Evolutionary conservation across 257 asterid genomes (phyloP).

Genomic region (Lycium barbarum): DNA sequence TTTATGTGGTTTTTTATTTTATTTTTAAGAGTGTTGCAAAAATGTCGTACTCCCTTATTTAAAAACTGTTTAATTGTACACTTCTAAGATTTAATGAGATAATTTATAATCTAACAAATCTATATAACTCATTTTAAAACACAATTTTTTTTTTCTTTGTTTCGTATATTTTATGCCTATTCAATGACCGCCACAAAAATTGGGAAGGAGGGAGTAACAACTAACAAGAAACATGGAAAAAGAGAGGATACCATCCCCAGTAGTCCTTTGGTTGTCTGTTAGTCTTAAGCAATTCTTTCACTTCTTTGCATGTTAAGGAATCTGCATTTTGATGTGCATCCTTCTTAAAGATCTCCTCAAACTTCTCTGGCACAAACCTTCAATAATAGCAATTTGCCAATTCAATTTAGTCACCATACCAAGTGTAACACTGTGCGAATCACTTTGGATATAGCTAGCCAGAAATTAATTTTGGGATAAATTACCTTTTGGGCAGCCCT

Average conservation of each 20-base stretch:
- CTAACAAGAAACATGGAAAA: neutral
- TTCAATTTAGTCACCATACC: neutral
- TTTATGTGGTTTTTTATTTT: too few species aligned
- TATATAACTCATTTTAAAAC: neutral
- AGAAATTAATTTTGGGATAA: too few species aligned
- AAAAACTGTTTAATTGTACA: too few species aligned
- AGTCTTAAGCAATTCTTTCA: conserved; percentile 56
- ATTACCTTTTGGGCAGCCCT: too few species aligned
- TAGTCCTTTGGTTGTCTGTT: conserved; percentile 79
- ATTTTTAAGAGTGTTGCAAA: too few species aligned
- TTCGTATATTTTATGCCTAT: neutral
- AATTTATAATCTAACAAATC: too few species aligned
- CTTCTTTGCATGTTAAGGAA: conserved; percentile 65
- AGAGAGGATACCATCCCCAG: conserved; percentile 66
- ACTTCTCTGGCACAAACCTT: conserved; percentile 73
- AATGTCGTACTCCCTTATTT: too few species aligned
- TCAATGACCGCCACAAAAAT: neutral
- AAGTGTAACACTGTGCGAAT: neutral
- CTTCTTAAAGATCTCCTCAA: conserved; percentile 70
- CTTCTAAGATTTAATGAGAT: too few species aligned
- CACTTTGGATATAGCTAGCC: neutral
- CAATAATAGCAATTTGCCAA: neutral
- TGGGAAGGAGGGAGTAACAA: neutral
- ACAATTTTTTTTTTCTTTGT: neutral
- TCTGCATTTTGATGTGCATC: conserved; percentile 52